Evolutionary conservation across 345 rosid genomes (phyloP).

Genomic region (Cardamine resedifolia): DNA sequence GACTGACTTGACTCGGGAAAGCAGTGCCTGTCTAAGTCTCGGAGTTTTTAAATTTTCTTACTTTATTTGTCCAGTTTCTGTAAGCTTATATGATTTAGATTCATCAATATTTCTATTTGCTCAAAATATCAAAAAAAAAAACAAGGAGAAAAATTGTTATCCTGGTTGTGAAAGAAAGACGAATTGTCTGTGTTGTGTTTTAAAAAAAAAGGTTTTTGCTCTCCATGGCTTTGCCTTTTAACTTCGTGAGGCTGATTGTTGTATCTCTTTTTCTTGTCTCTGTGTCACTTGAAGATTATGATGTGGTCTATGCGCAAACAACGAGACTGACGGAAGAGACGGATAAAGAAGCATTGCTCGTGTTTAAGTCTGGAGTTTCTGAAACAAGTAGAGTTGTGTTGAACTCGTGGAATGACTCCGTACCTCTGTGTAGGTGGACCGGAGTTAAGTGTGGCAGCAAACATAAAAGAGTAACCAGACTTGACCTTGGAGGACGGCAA

Average conservation of each 20-base stretch:
- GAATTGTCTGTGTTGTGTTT: background rate
- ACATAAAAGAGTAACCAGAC: slow-evolving; percentile 18
- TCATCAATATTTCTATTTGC: too few relatives aligned
- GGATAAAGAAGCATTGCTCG: slow-evolving; percentile 22
- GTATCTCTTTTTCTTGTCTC: background rate
- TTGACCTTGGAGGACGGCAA: slow-evolving; percentile 24
- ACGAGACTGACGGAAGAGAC: slow-evolving; percentile 27
- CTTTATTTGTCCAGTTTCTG: too few relatives aligned
- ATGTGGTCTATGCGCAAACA: slow-evolving; percentile 7
- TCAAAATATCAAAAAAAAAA: too few relatives aligned
- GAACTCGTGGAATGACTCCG: slow-evolving; percentile 32
- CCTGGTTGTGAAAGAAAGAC: too few relatives aligned
- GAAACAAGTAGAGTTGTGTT: slow-evolving; percentile 20
- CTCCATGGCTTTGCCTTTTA: slow-evolving; percentile 6
- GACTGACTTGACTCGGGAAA: background rate
- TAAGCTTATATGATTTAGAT: too few relatives aligned
- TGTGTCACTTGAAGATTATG: background rate
- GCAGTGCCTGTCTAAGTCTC: too few relatives aligned
- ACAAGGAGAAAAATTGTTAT: too few relatives aligned
- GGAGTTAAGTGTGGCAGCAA: slow-evolving; percentile 17
- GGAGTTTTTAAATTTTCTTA: too few relatives aligned
- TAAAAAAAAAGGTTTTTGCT: too few relatives aligned
- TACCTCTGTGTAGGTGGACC: slow-evolving; percentile 26
- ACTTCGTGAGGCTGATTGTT: background rate
- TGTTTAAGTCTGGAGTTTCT: slow-evolving; percentile 24